Evolutionary conservation across 257 asterid species (phyloP), one percentile per base, ranked within the genome.

Genomic region (Nicotiana attenuata): DNA sequence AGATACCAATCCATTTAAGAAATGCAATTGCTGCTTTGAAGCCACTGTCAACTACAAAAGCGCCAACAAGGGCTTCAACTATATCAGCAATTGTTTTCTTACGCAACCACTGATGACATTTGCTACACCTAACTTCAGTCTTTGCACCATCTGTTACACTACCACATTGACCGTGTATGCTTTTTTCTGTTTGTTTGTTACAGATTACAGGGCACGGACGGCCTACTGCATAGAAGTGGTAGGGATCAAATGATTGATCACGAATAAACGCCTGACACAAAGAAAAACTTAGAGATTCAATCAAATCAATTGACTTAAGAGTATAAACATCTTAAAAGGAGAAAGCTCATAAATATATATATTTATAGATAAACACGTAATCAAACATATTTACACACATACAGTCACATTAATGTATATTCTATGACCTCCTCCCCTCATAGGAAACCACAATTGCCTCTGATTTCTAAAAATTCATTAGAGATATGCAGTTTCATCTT

Each of bases 1-100:
- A 82, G 85, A 96, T 90, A 81, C 97, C 98, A 82, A 96, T 63
- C 98, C 99, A 96, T 79, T 86, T 89, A 33, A 96, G 98, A 87
- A 96, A 96, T 65, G 97, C 93, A 50, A 88, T 84, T 73, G 98
- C 99, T 64, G 90, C 98, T 87, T 87, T 90, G 84, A 96, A 94
- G 84, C 99, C 99, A 76, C 95, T 85, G 76, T 96, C 98, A 76
- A 94, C 93, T 65, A 96, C 73, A 85, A 96, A 96, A 75, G 97
- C 99, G 80, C 98, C 98, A 84, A 89, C 77, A 85, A 96, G 98
- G 81, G 98, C 98, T 90, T 96, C 99, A 75, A 96, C 90, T 87
- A 88, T 92, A 85, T 96, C 98, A 69, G 99, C 93, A 77, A 96
- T 86, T 84, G 97, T 93, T 91, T 96, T 96, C 91, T 92, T 91